These are phyloP conservation scores for Colletotrichum simmondsii DNA, from an alignment of 2,329 filamentous ascomycete species.

Conservation along the genomic window DNA sequence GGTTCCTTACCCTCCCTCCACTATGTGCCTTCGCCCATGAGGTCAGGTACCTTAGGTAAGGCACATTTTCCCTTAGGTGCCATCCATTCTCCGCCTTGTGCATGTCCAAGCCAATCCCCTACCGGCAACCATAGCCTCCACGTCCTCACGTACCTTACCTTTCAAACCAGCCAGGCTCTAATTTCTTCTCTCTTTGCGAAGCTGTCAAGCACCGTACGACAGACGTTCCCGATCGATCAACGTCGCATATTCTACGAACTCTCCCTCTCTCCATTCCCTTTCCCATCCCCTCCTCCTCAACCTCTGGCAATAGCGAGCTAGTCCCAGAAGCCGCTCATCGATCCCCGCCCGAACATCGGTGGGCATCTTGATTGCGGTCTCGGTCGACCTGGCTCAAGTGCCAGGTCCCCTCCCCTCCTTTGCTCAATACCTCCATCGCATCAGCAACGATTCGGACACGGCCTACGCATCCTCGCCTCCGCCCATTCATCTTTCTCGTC, in stretches of 20 bases:
- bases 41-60: background rate
- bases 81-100: background rate
- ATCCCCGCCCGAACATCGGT: slow-evolving; percentile 1
- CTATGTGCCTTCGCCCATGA: too few relatives aligned
- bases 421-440: slow-evolving; percentile 5
- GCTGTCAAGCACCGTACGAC: slow-evolving; percentile 8
- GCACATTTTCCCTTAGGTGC: background rate
- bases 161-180: slow-evolving; percentile 13
- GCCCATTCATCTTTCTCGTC: background rate
- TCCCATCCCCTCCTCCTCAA: background rate
- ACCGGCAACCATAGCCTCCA: slow-evolving; percentile 26
- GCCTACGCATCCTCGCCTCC: background rate
- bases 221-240: slow-evolving; percentile 14
- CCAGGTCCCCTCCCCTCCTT: slow-evolving; percentile 29
- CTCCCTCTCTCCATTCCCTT: background rate
- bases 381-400: slow-evolving; percentile 26
- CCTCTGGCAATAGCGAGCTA: background rate
- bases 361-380: slow-evolving; percentile 16
- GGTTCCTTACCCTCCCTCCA: too few relatives aligned
- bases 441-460: background rate
- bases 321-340: background rate
- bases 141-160: slow-evolving; percentile 28
- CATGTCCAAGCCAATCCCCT: slow-evolving; percentile 20
- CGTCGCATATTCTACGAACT: slow-evolving; percentile 4
- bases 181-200: slow-evolving; percentile 21